Conservation (phyloP, 306 rosid species). For the Acacia confusa region DNA sequence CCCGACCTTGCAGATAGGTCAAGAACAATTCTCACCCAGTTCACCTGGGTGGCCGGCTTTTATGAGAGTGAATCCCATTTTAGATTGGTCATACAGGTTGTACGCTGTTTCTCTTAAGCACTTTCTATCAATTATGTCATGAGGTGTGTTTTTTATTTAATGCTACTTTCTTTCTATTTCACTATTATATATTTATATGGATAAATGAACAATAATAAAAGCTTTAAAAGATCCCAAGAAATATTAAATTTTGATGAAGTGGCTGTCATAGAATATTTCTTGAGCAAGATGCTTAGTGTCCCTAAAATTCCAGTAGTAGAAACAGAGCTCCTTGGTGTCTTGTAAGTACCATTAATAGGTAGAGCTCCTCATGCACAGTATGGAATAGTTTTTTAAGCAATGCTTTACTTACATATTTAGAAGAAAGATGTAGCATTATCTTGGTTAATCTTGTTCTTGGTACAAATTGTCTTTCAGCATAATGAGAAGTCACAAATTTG, state of each 20-base stretch:
- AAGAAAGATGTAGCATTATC: background rate
- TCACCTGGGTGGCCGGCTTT: conserved; percentile 97
- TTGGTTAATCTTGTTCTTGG: conserved; percentile 14
- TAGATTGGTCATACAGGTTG: conserved; percentile 92
- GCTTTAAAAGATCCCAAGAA: background rate
- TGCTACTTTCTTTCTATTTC: conserved; percentile 21
- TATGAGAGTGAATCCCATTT: conserved; percentile 97
- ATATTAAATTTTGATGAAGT: background rate
- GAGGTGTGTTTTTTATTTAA: conserved; percentile 5
- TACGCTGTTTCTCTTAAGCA: conserved; percentile 11
- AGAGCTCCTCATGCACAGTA: no score
- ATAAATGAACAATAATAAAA: background rate
- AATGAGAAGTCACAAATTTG: background rate
- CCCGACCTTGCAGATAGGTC: conserved; percentile 71
- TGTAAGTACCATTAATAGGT: background rate
- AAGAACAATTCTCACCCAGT: conserved; percentile 97
- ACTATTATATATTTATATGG: conserved; percentile 9
- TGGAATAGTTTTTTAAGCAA: no score
- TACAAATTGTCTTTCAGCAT: background rate
- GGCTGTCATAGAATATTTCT: conserved; percentile 8
- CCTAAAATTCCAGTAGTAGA: background rate
- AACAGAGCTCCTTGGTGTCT: background rate
- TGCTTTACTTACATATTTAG: background rate
- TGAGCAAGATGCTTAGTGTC: conserved; percentile 21
- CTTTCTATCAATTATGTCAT: conserved; percentile 19